phyloP scores from a whole-genome alignment of 371 early-diverging fungal species.

The Umbelopsis sp. region DNA sequence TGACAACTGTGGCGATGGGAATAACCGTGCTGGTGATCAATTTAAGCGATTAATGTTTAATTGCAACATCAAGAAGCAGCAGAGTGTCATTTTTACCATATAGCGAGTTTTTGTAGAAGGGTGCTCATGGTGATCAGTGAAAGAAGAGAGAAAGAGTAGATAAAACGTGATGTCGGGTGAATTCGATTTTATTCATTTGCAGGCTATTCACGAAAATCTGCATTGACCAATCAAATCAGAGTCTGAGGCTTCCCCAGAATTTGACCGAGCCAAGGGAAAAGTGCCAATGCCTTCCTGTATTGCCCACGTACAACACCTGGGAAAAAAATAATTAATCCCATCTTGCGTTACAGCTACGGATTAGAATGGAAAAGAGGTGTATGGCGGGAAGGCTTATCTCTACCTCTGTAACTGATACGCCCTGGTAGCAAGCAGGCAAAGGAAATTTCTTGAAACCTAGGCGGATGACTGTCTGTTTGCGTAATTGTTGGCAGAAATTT shows the following conservation, averaged over 20 bases:
- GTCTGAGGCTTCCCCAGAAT: background rate
- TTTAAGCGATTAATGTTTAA: no score
- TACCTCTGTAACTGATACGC: no score
- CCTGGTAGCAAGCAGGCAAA: no score
- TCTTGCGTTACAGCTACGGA: no score
- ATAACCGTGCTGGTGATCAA: background rate
- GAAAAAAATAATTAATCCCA: no score
- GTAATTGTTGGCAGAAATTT: no score
- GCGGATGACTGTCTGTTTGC: no score
- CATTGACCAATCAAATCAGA: constrained; percentile 10
- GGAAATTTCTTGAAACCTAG: no score
- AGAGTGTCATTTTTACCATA: background rate
- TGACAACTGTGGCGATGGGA: background rate
- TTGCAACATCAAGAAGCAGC: background rate
- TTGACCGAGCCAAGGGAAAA: background rate
- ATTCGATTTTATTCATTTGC: background rate
- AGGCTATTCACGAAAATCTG: background rate
- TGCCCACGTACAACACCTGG: no score
- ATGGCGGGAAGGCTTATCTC: no score
- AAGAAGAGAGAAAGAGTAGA: background rate
- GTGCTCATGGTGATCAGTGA: constrained; percentile 6
- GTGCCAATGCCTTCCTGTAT: no score
- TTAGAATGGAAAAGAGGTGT: no score
- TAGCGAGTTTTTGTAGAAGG: constrained; percentile 3
- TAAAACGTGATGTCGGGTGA: constrained; percentile 4